phyloP scores from a whole-genome alignment of 495 filamentous ascomycete species.

The Lasiosphaeriaceae sp. region DNA sequence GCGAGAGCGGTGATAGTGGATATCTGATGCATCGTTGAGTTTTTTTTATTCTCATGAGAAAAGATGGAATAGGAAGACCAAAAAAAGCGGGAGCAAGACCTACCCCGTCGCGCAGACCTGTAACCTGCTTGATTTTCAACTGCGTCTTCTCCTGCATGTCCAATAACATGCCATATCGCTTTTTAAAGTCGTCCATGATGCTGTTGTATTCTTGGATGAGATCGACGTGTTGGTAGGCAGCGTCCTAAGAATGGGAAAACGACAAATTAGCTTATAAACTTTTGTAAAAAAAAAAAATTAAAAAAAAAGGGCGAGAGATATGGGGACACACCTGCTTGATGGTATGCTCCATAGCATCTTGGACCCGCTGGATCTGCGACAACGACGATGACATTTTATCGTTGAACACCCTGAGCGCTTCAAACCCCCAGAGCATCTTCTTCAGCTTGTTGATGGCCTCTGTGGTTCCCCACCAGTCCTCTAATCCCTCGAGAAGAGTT shows the following conservation, averaged over 20 bases:
- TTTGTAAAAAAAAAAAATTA: too few species aligned
- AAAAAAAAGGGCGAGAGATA: too few species aligned
- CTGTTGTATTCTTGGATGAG: conserved; percentile 15
- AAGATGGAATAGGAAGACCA: background rate
- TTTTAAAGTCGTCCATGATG: conserved; percentile 15
- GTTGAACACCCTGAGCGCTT: conserved; percentile 15
- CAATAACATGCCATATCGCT: conserved; percentile 12
- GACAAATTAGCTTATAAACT: too few species aligned
- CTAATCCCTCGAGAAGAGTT: conserved; percentile 11
- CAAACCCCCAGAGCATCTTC: conserved; percentile 19
- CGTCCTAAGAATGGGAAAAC: background rate
- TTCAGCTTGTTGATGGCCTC: conserved; percentile 19
- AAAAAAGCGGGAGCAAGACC: background rate
- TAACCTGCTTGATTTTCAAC: conserved; percentile 19
- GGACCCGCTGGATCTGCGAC: conserved; percentile 11
- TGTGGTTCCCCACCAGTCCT: conserved; percentile 14
- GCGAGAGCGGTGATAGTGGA: conserved; percentile 15
- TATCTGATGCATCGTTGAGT: background rate
- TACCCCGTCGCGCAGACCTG: conserved; percentile 15
- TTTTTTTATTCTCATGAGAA: too few species aligned
- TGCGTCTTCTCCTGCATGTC: conserved; percentile 15
- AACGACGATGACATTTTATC: conserved; percentile 15
- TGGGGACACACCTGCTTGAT: conserved; percentile 12
- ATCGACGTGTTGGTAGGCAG: conserved; percentile 10
- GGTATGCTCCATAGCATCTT: conserved; percentile 10